Base-by-base conservation (phyloP, 2,329 filamentous ascomycete genomes). In the Colletotrichum orchidophilum region DNA sequence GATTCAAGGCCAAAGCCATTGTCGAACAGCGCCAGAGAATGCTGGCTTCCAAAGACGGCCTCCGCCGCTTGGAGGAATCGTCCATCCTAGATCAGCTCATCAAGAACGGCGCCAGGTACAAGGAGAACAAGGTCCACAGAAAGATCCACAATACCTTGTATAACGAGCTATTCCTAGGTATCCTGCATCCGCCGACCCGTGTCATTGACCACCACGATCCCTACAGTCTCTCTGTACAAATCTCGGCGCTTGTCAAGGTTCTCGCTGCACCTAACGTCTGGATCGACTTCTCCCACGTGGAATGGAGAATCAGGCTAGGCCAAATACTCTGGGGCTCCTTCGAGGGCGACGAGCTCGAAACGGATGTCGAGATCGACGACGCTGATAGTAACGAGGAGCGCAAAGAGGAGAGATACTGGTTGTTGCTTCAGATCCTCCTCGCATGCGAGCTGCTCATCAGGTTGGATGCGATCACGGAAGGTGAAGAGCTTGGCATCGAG, bases 281-380 rank as follows among this genome's bases (percentile, higher is more conserved):
- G 92, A 87, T 92, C 62, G 92, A 94, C 79, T 92, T 94, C 74
- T 92, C 91, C 24, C 86, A 91, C 35, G 90, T 94, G 7, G 92
- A 94, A 77, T 94, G 92, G 92, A 87, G 92, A 46, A 92, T 94
- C 69, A 86, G 91, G 13, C 83, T 94, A 1, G 92, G 92, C 7
- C 92, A 94, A 79, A 86, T 94, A 52, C 80, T 94, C 2, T 94
- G 92, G 92, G 90, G 87, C 18, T 81, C 84, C 18, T 81, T 83
- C 6, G 77, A 84, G 29, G 86, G 87, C 52, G 87, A 88, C 73
- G 83, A 86, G 57, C 74, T 86, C n/a, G 84, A 85, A 53, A 88
- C 89, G 69, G 84, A 85, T 26, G 83, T 85, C n/a, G 83, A 84
- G 12, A 84, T 87, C 57, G 83, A 84, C 59, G 86, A 88, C 70